Conservation (phyloP, 805 yeast species). For the Debaryomyces maramus region DNA sequence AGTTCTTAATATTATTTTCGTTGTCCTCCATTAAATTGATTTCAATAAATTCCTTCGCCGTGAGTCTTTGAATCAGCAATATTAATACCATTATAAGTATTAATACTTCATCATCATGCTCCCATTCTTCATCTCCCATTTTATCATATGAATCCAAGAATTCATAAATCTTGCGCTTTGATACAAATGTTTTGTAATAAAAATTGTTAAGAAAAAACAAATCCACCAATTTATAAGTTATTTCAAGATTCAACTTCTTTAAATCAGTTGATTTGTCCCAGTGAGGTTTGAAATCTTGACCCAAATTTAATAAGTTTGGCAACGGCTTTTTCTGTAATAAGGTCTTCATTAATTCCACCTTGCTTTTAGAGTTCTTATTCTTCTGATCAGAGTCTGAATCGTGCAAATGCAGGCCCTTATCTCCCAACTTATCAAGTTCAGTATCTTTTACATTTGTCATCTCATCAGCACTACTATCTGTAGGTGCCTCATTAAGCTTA, state of each 20-base stretch:
- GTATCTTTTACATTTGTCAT: neutral
- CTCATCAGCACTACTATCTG: neutral
- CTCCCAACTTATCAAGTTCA: neutral
- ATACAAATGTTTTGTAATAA: conserved; percentile 43
- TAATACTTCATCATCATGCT: conserved; percentile 49
- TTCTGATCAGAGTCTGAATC: conserved; percentile 3
- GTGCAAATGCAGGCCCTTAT: neutral
- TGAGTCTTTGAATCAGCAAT: conserved; percentile 36
- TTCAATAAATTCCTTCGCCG: conserved; percentile 28
- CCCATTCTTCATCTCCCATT: conserved; percentile 41
- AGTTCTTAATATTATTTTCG: conserved; percentile 19
- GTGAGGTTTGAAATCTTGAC: conserved; percentile 18
- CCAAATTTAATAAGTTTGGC: conserved; percentile 22
- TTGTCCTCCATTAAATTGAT: conserved; percentile 12
- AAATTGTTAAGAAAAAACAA: conserved; percentile 42
- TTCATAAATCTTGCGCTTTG: conserved; percentile 28
- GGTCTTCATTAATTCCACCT: conserved; percentile 15
- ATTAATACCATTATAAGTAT: conserved; percentile 46
- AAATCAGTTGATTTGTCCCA: conserved; percentile 15
- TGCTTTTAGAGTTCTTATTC: conserved; percentile 1
- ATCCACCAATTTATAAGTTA: conserved; percentile 37
- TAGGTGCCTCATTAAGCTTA: neutral
- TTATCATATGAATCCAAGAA: conserved; percentile 38
- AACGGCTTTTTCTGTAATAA: conserved; percentile 31
- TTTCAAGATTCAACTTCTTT: conserved; percentile 27